These are phyloP conservation scores for Terana coerulea DNA, from an alignment of 768 basidiomycete species.

Conservation along the genomic window DNA sequence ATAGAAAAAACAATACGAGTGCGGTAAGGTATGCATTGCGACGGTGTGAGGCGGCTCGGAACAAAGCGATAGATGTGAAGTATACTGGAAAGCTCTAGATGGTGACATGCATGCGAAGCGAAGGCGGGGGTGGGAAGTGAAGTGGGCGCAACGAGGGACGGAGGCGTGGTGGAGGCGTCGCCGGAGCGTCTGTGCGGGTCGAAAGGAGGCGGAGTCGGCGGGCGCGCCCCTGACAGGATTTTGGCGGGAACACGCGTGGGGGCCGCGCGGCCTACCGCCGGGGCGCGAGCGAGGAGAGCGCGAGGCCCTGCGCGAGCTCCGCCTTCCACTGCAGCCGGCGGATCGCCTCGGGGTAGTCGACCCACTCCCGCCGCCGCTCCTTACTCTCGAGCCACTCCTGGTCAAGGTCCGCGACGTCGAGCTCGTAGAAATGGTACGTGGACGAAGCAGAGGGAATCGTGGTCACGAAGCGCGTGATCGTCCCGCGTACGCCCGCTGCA, in stretches of 20 bases:
- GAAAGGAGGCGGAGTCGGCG: neutral
- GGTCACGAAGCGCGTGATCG: conserved; percentile 78
- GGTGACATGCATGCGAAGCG: conserved; percentile 3
- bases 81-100: conserved; percentile 9
- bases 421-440: conserved; percentile 88
- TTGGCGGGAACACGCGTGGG: neutral
- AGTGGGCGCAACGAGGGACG: neutral
- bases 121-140: neutral
- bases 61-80: conserved; percentile 6
- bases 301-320: conserved; percentile 77
- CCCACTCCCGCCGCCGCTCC: conserved; percentile 83
- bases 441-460: conserved; percentile 79
- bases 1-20: conserved; percentile 2
- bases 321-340: conserved; percentile 76
- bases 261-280: conserved; percentile 32
- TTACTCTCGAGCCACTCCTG: conserved; percentile 77
- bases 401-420: conserved; percentile 76
- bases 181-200: neutral
- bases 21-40: conserved; percentile 13
- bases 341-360: conserved; percentile 80
- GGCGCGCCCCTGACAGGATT: neutral
- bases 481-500: conserved; percentile 86
- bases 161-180: neutral
- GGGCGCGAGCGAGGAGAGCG: conserved; percentile 66
- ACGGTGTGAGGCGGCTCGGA: conserved; percentile 5